Evolutionary conservation across 495 filamentous ascomycete species (phyloP).

Genomic region (Podospora sp.): DNA sequence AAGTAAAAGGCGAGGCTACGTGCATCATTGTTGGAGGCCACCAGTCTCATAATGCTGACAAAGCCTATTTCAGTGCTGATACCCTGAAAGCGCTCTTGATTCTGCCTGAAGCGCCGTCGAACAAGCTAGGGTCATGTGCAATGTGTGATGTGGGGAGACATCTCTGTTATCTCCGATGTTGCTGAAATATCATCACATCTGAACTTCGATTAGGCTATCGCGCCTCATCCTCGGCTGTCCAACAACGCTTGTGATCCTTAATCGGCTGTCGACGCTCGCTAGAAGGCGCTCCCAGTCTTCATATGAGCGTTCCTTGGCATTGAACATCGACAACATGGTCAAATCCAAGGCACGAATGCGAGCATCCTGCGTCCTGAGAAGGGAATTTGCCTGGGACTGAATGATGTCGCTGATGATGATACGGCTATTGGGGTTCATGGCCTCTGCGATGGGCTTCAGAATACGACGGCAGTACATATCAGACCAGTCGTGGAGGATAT

Average conservation of each 20-base stretch:
- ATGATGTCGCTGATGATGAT: slow-evolving; percentile 41
- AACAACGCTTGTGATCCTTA: slow-evolving; percentile 17
- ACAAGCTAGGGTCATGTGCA: no score
- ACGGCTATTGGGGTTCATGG: slow-evolving; percentile 37
- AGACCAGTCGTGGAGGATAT: slow-evolving; percentile 50
- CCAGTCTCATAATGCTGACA: no score
- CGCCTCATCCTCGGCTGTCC: slow-evolving; percentile 21
- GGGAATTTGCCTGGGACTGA: slow-evolving; percentile 32
- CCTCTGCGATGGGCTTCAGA: slow-evolving; percentile 37
- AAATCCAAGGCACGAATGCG: slow-evolving; percentile 22
- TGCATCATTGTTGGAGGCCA: no score
- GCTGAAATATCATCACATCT: slow-evolving; percentile 4
- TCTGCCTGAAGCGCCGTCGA: no score
- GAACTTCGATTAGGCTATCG: slow-evolving; percentile 22
- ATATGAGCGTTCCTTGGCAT: slow-evolving; percentile 21
- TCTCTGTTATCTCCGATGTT: no score
- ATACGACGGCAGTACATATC: slow-evolving; percentile 41
- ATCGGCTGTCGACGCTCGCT: slow-evolving; percentile 19
- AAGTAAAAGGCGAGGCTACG: no score
- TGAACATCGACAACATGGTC: slow-evolving; percentile 27
- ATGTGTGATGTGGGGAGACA: no score
- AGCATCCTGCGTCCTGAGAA: slow-evolving; percentile 16
- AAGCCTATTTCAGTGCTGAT: no score
- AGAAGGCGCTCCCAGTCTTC: slow-evolving; percentile 25
- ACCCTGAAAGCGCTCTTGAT: no score